Conservation (phyloP, 2,329 filamentous ascomycete species). For the Dactylellina leptospora region DNA sequence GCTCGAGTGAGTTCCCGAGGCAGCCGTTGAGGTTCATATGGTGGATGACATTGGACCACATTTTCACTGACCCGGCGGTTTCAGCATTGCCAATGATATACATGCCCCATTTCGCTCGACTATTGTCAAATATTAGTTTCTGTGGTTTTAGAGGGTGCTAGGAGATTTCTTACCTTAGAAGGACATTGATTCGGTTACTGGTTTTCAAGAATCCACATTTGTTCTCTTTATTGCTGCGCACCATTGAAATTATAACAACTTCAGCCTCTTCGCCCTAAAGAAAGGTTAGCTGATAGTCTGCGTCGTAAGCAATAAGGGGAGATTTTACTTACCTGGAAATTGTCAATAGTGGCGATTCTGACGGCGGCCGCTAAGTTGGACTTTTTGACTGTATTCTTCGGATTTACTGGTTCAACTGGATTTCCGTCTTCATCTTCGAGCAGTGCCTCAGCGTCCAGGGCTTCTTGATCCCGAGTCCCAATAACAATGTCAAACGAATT, state of each 20-base stretch:
- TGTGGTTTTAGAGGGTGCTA: neutral
- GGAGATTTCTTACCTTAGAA: conserved; percentile 32
- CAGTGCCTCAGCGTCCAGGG: conserved; percentile 49
- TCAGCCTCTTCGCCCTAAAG: conserved; percentile 79
- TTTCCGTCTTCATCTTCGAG: conserved; percentile 16
- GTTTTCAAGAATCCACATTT: conserved; percentile 64
- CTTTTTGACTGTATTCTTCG: conserved; percentile 66
- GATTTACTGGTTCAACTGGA: neutral
- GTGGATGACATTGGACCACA: conserved; percentile 56
- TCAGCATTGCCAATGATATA: conserved; percentile 74
- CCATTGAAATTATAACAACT: conserved; percentile 74
- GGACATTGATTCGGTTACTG: conserved; percentile 57
- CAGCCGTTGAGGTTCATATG: conserved; percentile 64
- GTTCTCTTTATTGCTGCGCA: conserved; percentile 71
- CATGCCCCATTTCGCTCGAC: conserved; percentile 74
- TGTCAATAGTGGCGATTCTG: conserved; percentile 57
- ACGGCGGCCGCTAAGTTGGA: conserved; percentile 59
- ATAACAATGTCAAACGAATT: conserved; percentile 58
- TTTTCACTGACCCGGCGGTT: conserved; percentile 71
- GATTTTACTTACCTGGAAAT: conserved; percentile 58
- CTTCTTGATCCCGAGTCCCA: conserved; percentile 58
- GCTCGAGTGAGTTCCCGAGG: conserved; percentile 65
- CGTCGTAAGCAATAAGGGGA: conserved; percentile 63
- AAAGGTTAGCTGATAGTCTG: conserved; percentile 64
- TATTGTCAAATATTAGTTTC: conserved; percentile 71